Conservation (phyloP, 2,329 filamentous ascomycete species). For the Paecilomyces formosus region DNA sequence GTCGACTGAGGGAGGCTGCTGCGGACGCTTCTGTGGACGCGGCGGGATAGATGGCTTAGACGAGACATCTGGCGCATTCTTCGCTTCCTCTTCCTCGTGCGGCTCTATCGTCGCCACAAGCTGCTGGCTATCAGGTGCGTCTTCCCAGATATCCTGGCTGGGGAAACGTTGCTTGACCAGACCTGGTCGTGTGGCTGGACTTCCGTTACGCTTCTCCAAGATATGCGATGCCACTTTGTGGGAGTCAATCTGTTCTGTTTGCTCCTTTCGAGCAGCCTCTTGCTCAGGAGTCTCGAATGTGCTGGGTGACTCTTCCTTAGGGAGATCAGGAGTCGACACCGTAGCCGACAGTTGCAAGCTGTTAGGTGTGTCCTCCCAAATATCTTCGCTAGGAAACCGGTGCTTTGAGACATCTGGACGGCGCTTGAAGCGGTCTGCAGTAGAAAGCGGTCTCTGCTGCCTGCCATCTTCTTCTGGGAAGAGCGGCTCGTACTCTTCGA, state of each 20-base stretch:
- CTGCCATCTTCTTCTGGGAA: slow-evolving; percentile 73
- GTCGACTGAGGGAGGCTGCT: slow-evolving; percentile 23
- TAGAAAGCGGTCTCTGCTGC: slow-evolving; percentile 44
- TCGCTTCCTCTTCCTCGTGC: slow-evolving; percentile 41
- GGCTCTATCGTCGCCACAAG: slow-evolving; percentile 61
- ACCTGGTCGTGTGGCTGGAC: slow-evolving; percentile 40
- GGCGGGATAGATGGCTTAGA: slow-evolving; percentile 25
- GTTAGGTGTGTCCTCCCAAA: slow-evolving; percentile 93
- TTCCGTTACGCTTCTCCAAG: slow-evolving; percentile 19
- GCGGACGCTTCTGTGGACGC: slow-evolving; percentile 25
- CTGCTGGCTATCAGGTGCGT: slow-evolving; percentile 74
- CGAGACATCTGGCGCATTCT: slow-evolving; percentile 25
- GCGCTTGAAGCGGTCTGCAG: slow-evolving; percentile 49
- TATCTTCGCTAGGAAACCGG: slow-evolving; percentile 87
- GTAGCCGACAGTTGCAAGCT: slow-evolving; percentile 71
- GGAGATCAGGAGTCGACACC: slow-evolving; percentile 71
- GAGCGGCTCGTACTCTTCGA: slow-evolving; percentile 89
- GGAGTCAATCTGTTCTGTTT: slow-evolving; percentile 31
- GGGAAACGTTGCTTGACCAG: slow-evolving; percentile 66
- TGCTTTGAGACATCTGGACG: slow-evolving; percentile 48
- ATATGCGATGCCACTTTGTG: slow-evolving; percentile 27
- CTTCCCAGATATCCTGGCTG: slow-evolving; percentile 91
- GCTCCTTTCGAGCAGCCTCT: slow-evolving; percentile 36
- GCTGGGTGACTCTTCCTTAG: slow-evolving; percentile 36
- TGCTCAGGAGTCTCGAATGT: slow-evolving; percentile 42